phyloP scores from a whole-genome alignment of 306 rosid species.

The Canavalia gladiata region DNA sequence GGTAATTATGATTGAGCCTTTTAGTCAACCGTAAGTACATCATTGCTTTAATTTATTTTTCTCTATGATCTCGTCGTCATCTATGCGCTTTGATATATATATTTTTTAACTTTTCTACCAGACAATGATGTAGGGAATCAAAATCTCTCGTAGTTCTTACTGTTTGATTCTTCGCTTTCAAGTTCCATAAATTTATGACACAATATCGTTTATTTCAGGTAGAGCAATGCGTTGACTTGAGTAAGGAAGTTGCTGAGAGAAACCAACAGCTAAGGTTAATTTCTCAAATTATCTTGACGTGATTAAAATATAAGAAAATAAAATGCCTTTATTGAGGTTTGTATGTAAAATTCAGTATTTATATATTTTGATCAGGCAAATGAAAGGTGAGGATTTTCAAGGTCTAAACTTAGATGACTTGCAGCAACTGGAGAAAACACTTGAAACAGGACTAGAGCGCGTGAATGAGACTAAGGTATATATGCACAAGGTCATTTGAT shows the following conservation, averaged over 20 bases:
- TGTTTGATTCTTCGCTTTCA: neutral
- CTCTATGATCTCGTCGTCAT: neutral
- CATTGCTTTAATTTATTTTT: neutral
- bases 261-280: constrained; percentile 46
- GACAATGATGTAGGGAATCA: neutral
- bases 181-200: neutral
- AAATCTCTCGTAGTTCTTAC: neutral
- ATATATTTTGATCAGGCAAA: constrained; percentile 24
- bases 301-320: neutral
- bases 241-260: constrained; percentile 42
- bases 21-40: neutral
- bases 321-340: neutral
- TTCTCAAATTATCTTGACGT: neutral
- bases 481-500: neutral
- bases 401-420: constrained; percentile 44
- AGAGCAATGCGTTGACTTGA: constrained; percentile 30
- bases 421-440: constrained; percentile 34
- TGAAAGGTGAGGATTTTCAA: constrained; percentile 49
- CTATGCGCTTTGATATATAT: neutral
- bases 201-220: constrained; percentile 17
- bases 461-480: constrained; percentile 44
- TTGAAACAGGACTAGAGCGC: constrained; percentile 36
- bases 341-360: neutral
- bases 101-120: neutral
- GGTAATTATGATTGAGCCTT: too few species aligned